Evolutionary conservation across 176 grass and related monocot genomes (phyloP).

Genomic region (Phragmites australis): DNA sequence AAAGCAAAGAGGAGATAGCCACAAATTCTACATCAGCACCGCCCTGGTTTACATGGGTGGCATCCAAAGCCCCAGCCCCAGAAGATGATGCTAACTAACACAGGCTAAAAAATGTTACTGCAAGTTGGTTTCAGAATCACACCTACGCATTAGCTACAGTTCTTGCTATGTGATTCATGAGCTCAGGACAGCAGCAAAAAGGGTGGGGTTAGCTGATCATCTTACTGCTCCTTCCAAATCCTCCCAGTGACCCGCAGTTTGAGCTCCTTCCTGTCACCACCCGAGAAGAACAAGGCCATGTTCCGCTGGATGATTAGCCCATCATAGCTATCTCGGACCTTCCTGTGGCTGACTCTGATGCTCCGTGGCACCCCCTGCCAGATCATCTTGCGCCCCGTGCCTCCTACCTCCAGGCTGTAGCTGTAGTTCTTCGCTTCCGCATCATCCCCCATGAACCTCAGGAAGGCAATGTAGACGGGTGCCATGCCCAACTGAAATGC

Average conservation of each 20-base stretch:
- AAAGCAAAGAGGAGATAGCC: constrained; percentile 28
- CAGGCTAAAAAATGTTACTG: constrained; percentile 13
- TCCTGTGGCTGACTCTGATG: constrained; percentile 80
- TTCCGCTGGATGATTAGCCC: constrained; percentile 90
- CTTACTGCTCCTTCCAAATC: constrained; percentile 88
- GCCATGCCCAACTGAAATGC: constrained; percentile 80
- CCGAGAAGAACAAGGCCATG: constrained; percentile 94
- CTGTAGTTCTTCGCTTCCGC: constrained; percentile 78
- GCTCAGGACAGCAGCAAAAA: background rate
- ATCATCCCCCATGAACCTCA: constrained; percentile 96
- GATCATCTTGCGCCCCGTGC: constrained; percentile 78
- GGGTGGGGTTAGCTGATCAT: background rate
- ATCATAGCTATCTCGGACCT: constrained; percentile 86
- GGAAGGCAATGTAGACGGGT: constrained; percentile 86
- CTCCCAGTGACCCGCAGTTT: constrained; percentile 86
- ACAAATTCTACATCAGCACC: constrained; percentile 26
- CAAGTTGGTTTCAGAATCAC: background rate
- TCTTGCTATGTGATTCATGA: constrained; percentile 13
- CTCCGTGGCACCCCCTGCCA: constrained; percentile 91
- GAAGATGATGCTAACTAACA: constrained; percentile 1
- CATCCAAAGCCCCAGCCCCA: constrained; percentile 19
- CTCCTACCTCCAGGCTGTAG: constrained; percentile 92
- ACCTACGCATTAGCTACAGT: background rate
- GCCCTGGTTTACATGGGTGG: background rate
- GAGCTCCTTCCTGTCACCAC: constrained; percentile 81